Conservation (phyloP, 1,139 yeast species). For the Yamadazyma blattariae region DNA sequence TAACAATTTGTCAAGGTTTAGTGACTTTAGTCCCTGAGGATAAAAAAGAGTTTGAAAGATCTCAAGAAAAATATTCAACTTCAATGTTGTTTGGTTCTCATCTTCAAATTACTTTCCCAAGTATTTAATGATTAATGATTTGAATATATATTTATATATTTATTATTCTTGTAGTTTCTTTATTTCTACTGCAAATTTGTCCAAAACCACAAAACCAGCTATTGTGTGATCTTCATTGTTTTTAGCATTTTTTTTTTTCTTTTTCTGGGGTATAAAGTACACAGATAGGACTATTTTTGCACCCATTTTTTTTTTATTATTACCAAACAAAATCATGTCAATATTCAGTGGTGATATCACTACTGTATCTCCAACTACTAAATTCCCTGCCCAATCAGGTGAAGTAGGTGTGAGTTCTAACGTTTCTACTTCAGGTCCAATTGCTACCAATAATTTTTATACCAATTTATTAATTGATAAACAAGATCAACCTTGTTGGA, state of each 20-base stretch:
- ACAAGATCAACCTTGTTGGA: constrained; percentile 60
- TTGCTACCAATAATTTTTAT: constrained; percentile 76
- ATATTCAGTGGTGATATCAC: constrained; percentile 37
- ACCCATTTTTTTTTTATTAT: neutral
- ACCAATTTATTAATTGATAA: constrained; percentile 64
- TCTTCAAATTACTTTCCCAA: constrained; percentile 37
- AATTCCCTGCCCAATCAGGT: constrained; percentile 39
- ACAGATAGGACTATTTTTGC: too few relatives aligned
- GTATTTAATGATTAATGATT: constrained; percentile 6
- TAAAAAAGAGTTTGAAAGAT: constrained; percentile 20
- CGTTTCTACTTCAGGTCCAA: constrained; percentile 40
- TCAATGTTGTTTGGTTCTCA: constrained; percentile 36
- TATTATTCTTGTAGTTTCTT: neutral
- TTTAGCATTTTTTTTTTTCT: too few relatives aligned
- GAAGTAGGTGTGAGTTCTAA: constrained; percentile 48
- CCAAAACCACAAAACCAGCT: too few relatives aligned
- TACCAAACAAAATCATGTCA: neutral
- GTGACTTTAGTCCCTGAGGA: constrained; percentile 31
- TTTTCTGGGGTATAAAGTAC: too few relatives aligned
- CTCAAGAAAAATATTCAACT: constrained; percentile 20
- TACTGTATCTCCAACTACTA: constrained; percentile 39
- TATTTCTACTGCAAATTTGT: too few relatives aligned
- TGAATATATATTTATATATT: neutral
- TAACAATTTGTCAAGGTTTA: constrained; percentile 41
- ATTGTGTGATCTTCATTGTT: neutral